phyloP scores from a whole-genome alignment of 805 yeast genomes.

The Wickerhamomyces chambardii region DNA sequence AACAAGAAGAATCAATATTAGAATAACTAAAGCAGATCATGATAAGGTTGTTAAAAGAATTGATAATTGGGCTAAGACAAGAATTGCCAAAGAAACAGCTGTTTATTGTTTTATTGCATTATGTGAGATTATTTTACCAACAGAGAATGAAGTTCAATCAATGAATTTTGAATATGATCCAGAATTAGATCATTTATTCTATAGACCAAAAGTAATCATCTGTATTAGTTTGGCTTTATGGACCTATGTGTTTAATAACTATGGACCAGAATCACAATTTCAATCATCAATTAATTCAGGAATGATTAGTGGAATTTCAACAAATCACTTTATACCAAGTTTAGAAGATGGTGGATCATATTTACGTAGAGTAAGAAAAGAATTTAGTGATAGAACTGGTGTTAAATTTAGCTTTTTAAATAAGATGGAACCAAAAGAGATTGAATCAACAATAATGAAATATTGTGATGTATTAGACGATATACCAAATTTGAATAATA shows the following conservation, averaged over 20 bases:
- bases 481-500: constrained; percentile 21
- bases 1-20: constrained; percentile 51
- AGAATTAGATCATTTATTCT: constrained; percentile 19
- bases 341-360: background rate
- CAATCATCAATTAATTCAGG: constrained; percentile 10
- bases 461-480: constrained; percentile 1
- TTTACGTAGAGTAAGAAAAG: background rate
- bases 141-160: constrained; percentile 2
- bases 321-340: background rate
- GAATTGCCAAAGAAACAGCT: constrained; percentile 31
- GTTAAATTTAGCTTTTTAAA: constrained; percentile 2
- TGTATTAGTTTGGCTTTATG: constrained; percentile 25
- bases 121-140: constrained; percentile 36
- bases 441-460: background rate
- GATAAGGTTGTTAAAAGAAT: constrained; percentile 31
- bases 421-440: background rate
- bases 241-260: constrained; percentile 30
- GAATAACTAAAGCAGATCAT: constrained; percentile 30
- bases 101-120: constrained; percentile 41
- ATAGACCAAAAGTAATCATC: constrained; percentile 18
- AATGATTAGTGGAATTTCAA: background rate
- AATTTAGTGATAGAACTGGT: constrained; percentile 2
- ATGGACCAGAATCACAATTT: constrained; percentile 25
- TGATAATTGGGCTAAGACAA: constrained; percentile 32
- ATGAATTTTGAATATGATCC: constrained; percentile 13